Evolutionary conservation across 2,329 filamentous ascomycete genomes (phyloP), one percentile per base, ranked within the genome.

Genomic region (Bipolaris cookei): DNA sequence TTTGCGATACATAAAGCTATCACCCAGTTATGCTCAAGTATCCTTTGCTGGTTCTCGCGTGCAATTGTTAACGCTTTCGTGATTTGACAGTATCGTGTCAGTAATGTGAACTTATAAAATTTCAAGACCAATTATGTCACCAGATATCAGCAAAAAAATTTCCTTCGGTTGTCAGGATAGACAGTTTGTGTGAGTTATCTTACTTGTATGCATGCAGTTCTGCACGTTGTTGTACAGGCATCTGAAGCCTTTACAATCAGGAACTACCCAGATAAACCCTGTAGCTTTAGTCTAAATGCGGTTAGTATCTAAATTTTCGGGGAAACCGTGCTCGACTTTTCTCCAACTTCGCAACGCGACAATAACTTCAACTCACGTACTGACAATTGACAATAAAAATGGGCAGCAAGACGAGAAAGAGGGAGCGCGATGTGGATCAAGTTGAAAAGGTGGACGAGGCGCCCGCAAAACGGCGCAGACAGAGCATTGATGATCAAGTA

Each of bases 401-500:
- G 72, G 67, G 63, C 7, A 63, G 51, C 41, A 73, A 73, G 18
- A 54, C 51, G 43, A 62, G 61, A 11, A 76, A 76, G 46, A 68
- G 73, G 55, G 65, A 59, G 16, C 67, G 67, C 42, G 70, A 75
- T 18, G 50, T 54, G 28, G 58, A 51, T 6, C 57, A 64, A 25
- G 57, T 49, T 11, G 65, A 64, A 14, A 58, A 54, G 21, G 58
- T 56, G 20, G 60, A 62, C 7, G 67, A 67, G 42, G 60, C 56
- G 6, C 68, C 70, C 28, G 58, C 65, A 28, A 76, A 76, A 62
- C 70, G 71, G 28, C 72, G 69, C 49, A 69, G 74, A 56, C 70
- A 73, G 61, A 72, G 76, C 59, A 75, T 72, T 41, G 73, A 78
- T 58, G 74, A 73, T 30, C 74, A 80, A 59, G 63, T 76, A 46